Evolutionary conservation across 208 protist species (phyloP).

Genomic region (Crithidia bombi): DNA sequence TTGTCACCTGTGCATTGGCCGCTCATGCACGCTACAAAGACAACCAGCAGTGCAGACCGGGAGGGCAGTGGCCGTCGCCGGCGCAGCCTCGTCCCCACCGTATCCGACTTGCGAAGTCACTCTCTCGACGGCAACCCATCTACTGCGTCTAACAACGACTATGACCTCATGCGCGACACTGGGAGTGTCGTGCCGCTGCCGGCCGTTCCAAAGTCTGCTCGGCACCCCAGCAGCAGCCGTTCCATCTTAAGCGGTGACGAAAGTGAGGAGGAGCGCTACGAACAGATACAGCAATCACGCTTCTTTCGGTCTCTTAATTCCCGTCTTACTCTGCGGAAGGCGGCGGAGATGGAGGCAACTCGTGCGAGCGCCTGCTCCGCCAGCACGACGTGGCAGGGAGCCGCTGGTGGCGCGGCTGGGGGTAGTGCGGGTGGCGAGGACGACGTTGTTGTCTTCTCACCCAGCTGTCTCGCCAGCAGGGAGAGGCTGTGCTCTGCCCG

Average conservation of each 20-base stretch:
- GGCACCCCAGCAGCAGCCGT: not conserved
- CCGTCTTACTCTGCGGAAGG: not conserved
- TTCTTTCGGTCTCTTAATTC: constrained; percentile 18
- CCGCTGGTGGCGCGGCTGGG: not conserved
- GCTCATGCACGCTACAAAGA: not conserved
- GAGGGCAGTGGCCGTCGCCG: not conserved
- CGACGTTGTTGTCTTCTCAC: not conserved
- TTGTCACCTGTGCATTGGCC: not conserved
- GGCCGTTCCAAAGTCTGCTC: not conserved
- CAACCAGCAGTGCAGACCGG: not conserved
- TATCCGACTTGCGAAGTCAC: not conserved
- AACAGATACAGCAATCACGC: constrained; percentile 4
- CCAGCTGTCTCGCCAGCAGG: not conserved
- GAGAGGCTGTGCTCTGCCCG: not conserved
- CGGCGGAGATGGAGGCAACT: not conserved
- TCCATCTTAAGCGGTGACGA: constrained; percentile 8
- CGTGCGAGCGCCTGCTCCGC: constrained; percentile 1
- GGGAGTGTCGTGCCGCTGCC: constrained; percentile 12
- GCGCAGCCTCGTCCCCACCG: not conserved
- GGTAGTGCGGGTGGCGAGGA: not conserved
- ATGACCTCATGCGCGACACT: constrained; percentile 2
- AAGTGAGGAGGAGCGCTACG: constrained; percentile 24
- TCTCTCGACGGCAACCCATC: constrained; percentile 11
- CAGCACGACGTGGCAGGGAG: constrained; percentile 3
- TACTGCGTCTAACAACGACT: not conserved